Evolutionary conservation across 108 stramenopile genomes (phyloP), one percentile per base, ranked within the genome.

Genomic region (Cyclotella atomus): DNA sequence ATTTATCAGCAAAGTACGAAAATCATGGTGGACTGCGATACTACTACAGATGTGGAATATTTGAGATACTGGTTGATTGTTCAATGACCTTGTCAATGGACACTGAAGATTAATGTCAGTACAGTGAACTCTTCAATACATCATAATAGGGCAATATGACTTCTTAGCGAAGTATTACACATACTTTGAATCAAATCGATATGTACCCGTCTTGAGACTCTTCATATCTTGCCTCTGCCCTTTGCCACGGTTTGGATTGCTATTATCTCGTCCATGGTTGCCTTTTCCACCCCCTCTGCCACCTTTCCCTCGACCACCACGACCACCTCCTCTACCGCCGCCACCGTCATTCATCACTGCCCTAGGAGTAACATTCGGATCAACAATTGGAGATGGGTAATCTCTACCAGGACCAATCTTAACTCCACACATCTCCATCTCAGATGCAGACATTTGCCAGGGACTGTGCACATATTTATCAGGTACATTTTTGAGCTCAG

Each of bases 401-500:
- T 92, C 91, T 14, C 88, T 79, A 1, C 81, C 81, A 30, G 62
- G 73, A 20, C 95, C 95, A 21, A 96, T 77, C 15, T 69, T 74
- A 10, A 87, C 87, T 0, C 85, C 86, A 66, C 83, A 89, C 67
- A 93, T 86, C 60, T 83, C 73, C 83, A 91, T 91, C 47, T 88
- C 76, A 34, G 82, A 85, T 55, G 90, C 87, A 9, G 77, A 90
- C 93, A 96, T 93, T 68, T 93, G 87, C 95, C 95, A 96, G 7
- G 95, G 95, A 65, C 92, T 90, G 59, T 93, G 91, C 3, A 96
- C 82, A 52, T 75, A 83, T 33, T 85, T 68, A 36, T 85, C 88
- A 1, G 95, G 95, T 2, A 96, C 89, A 71, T 92, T 67, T 65
- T 85, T 83, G 20, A 96, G 59, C 67, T 98, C 97, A 0, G 99